Base-by-base conservation (phyloP, 2,329 filamentous ascomycete species). In the Septoria linicola region DNA sequence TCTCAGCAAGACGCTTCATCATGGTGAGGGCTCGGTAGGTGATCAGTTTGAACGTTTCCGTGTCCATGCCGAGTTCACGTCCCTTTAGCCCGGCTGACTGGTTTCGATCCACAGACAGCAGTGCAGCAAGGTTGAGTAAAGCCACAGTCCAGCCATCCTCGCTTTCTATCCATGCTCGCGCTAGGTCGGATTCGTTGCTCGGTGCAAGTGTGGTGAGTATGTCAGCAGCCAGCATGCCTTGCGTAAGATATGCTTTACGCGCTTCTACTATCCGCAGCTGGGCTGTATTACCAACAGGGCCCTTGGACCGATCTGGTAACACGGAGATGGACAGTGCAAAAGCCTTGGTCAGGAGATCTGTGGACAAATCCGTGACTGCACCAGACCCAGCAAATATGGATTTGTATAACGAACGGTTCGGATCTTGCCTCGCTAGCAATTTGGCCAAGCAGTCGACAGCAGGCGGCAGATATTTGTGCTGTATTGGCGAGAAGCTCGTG, bases 401-500 rank as follows among this genome's bases (percentile, higher is more conserved):
- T 67, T 87, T 88, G 74, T 91, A 97, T 62, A 88, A 85, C 2
- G 83, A 84, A 55, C 93, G 79, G 63, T 99, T 99, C 0, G 93
- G 92, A 61, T 97, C 92, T 67, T 97, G 93, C 44, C 91, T 81
- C 3, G 93, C 92, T 20, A 99, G 77, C 2, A 99, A 76, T 70
- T 97, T 97, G 2, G 93, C 92, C 20, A 97, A 75, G 41, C 87
- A 87, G 67, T 99, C 93, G 14, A 97, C 82, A 1, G 93, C 93
- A 31, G 89, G 83, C 2, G 92, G 91, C 1, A 96, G 81, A 68
- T 97, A 97, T 35, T 86, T 84, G 67, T 99, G 92, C 23, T 90
- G 73, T 8, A 80, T 76, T 0, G 93, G 89, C 48, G 91, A 86
- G 68, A 92, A 97, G 3, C 83, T 73, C 0, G 89, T 78, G 69